These are phyloP conservation scores for Pisolithus orientalis DNA, from an alignment of 768 basidiomycete genomes.

Conservation along the genomic window DNA sequence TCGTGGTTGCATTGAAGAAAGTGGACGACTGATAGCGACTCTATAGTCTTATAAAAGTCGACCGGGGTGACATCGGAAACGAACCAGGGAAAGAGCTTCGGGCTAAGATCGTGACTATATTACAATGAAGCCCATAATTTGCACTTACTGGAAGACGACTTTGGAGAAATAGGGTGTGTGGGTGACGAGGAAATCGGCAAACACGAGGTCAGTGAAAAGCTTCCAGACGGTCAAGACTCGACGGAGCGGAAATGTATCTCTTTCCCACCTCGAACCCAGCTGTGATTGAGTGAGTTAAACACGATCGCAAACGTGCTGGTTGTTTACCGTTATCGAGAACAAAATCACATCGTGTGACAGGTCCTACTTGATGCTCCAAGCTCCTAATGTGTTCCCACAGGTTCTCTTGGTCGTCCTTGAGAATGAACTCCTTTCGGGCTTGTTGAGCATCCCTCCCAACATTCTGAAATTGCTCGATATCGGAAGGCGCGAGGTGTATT, in stretches of 20 bases:
- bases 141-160: conserved; percentile 84
- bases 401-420: conserved; percentile 72
- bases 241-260: neutral
- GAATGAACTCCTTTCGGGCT: conserved; percentile 70
- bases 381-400: conserved; percentile 69
- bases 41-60: conserved; percentile 65
- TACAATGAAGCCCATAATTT: neutral
- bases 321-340: conserved; percentile 82
- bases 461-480: conserved; percentile 77
- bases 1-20: conserved; percentile 46
- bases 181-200: conserved; percentile 90
- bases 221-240: conserved; percentile 21
- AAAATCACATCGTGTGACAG: conserved; percentile 59
- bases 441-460: conserved; percentile 78
- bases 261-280: conserved; percentile 81
- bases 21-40: conserved; percentile 46
- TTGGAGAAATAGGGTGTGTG: conserved; percentile 76
- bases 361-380: conserved; percentile 34
- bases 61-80: conserved; percentile 89
- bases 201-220: conserved; percentile 90
- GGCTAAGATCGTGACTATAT: conserved; percentile 40
- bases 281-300: conserved; percentile 22
- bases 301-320: neutral
- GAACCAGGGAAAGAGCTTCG: conserved; percentile 96
- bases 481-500: conserved; percentile 75